These are phyloP conservation scores for Phytophthora parvispora DNA, from an alignment of 352 stramenopile species.

Conservation along the genomic window DNA sequence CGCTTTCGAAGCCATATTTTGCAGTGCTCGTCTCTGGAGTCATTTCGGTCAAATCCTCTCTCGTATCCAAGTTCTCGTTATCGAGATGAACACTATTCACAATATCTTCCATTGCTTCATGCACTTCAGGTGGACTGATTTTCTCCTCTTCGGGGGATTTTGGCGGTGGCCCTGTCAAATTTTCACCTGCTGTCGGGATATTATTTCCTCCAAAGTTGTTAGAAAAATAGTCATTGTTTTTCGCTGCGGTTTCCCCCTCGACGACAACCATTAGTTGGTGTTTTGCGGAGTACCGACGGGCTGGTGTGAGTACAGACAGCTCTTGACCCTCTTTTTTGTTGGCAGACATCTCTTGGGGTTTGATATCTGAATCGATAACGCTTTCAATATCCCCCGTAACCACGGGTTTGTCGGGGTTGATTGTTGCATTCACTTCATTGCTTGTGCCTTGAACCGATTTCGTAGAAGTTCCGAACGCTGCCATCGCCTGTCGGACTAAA, in stretches of 20 bases:
- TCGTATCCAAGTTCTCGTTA: background rate
- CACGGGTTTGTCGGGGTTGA: background rate
- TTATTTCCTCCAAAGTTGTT: background rate
- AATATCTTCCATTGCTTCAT: conserved; percentile 3
- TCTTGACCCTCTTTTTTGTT: conserved; percentile 2
- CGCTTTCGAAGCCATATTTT: background rate
- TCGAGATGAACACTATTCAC: conserved; percentile 10
- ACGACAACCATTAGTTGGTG: conserved; percentile 40
- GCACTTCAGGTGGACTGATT: background rate
- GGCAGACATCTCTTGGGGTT: background rate
- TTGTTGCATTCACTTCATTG: background rate
- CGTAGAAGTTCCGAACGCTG: conserved; percentile 7
- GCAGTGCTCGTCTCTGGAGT: background rate
- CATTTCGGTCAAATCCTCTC: background rate
- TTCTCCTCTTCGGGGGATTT: background rate
- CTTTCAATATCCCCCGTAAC: background rate
- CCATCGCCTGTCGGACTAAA: conserved; percentile 67
- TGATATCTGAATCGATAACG: background rate
- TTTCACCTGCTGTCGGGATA: background rate
- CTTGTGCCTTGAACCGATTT: background rate
- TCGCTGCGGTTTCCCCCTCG: conserved; percentile 3
- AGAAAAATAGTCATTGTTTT: conserved; percentile 2
- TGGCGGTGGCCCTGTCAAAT: conserved; percentile 1
- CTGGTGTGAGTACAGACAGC: background rate
- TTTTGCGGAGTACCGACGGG: conserved; percentile 30